Evolutionary conservation across 1,284 basidiomycete genomes (phyloP).

Genomic region (Fomitopsis betulina): DNA sequence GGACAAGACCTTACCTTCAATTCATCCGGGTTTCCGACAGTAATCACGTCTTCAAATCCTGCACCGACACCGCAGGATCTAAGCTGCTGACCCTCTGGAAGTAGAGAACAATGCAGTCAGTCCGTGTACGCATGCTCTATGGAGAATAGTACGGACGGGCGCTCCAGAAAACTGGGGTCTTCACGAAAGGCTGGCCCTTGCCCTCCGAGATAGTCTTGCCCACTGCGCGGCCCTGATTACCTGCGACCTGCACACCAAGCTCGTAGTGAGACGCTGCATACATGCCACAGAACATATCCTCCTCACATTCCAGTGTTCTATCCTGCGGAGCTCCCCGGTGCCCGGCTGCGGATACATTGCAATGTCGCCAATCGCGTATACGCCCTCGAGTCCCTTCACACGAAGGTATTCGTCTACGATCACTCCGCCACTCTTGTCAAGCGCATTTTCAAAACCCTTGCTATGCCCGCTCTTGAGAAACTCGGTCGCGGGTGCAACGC

Average conservation of each 20-base stretch:
- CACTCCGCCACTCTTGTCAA: conserved; percentile 81
- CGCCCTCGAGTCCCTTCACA: conserved; percentile 56
- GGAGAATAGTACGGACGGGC: conserved; percentile 47
- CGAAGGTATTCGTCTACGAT: conserved; percentile 78
- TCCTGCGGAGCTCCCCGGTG: conserved; percentile 50
- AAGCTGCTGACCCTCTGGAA: conserved; percentile 68
- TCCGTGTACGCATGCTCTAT: not conserved
- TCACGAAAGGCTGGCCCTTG: conserved; percentile 55
- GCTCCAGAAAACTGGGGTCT: conserved; percentile 90
- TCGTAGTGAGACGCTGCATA: conserved; percentile 8
- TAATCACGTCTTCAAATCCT: conserved; percentile 83
- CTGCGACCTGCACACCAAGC: conserved; percentile 54
- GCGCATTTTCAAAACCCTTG: conserved; percentile 44
- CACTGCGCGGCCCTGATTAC: conserved; percentile 83
- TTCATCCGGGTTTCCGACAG: conserved; percentile 72
- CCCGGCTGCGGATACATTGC: conserved; percentile 73
- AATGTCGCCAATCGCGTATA: conserved; percentile 91
- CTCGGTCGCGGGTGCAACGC: conserved; percentile 82
- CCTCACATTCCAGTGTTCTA: conserved; percentile 91
- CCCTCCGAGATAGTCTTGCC: conserved; percentile 70
- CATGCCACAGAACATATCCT: not conserved
- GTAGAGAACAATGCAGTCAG: not conserved
- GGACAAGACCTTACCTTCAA: conserved; percentile 54
- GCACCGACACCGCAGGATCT: conserved; percentile 88
- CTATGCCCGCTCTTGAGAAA: conserved; percentile 66